These are phyloP conservation scores for Diaporthe nobilis DNA, from an alignment of 2,329 filamentous ascomycete genomes.

Conservation along the genomic window DNA sequence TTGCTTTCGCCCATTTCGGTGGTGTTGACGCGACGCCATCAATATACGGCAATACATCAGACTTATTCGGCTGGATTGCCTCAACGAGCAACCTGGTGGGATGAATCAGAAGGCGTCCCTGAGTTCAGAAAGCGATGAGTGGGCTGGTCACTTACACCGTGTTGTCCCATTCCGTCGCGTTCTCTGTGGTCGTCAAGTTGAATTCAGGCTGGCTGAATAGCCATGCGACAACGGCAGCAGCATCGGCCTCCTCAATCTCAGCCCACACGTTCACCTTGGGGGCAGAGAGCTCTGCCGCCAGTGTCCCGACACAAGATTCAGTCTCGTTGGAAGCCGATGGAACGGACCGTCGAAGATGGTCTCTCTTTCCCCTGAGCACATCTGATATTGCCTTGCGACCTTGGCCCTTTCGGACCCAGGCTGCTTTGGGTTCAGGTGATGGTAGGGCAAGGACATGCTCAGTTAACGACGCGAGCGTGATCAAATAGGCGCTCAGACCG, in stretches of 20 bases:
- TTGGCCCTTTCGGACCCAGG: conserved; percentile 46
- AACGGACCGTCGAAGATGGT: not conserved
- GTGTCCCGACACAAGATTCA: conserved; percentile 41
- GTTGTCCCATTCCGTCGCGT: conserved; percentile 55
- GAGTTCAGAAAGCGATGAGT: accelerated
- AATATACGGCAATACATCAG: conserved; percentile 60
- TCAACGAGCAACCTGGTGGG: conserved; percentile 51
- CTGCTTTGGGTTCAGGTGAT: conserved; percentile 46
- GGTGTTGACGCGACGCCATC: conserved; percentile 55
- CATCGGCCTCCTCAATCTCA: conserved; percentile 54
- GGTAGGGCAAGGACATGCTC: conserved; percentile 46
- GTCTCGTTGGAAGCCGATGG: conserved; percentile 9
- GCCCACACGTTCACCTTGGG: conserved; percentile 60
- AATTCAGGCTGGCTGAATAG: conserved; percentile 56
- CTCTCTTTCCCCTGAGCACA: conserved; percentile 45
- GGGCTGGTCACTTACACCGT: conserved; percentile 47
- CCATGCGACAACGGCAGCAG: conserved; percentile 55
- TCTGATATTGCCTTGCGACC: conserved; percentile 47
- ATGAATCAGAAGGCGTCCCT: not conserved
- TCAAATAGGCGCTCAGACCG: conserved; percentile 22
- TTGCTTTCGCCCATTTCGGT: conserved; percentile 58
- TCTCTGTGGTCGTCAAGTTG: conserved; percentile 54
- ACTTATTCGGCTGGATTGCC: conserved; percentile 63
- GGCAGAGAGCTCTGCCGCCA: conserved; percentile 48
- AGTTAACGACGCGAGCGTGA: conserved; percentile 43